Conservation (phyloP, 2,329 filamentous ascomycete genomes). For the Monilinia vaccinii-corymbosi region DNA sequence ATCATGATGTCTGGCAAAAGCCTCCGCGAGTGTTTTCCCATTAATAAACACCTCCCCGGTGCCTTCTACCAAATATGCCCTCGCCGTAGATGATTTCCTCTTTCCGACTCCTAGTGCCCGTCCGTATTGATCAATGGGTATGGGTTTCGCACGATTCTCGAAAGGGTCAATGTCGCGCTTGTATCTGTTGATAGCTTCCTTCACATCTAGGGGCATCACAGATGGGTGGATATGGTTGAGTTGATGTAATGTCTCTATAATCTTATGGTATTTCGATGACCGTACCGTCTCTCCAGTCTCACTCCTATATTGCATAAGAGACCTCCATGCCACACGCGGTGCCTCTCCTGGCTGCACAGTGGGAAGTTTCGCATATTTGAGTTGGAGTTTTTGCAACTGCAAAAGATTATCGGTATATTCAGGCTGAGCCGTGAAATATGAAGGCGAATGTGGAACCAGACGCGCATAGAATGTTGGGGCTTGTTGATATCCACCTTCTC, state of each 20-base stretch:
- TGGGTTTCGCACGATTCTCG: slow-evolving; percentile 52
- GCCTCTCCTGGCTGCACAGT: slow-evolving; percentile 54
- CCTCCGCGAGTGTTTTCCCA: slow-evolving; percentile 71
- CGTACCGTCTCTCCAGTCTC: slow-evolving; percentile 64
- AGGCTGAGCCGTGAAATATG: slow-evolving; percentile 88
- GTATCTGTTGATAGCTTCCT: slow-evolving; percentile 56
- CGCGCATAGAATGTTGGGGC: slow-evolving; percentile 45
- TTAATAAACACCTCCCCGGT: slow-evolving; percentile 87
- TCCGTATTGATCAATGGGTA: slow-evolving; percentile 65
- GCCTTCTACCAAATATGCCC: slow-evolving; percentile 84
- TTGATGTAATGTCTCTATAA: slow-evolving; percentile 66
- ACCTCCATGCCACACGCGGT: slow-evolving; percentile 72
- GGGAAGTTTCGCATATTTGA: slow-evolving; percentile 66
- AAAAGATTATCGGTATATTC: slow-evolving; percentile 81
- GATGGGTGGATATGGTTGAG: slow-evolving; percentile 79
- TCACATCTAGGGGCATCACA: slow-evolving; percentile 63
- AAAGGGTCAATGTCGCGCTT: slow-evolving; percentile 66
- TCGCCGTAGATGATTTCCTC: slow-evolving; percentile 79
- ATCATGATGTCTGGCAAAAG: slow-evolving; percentile 84
- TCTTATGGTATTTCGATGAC: slow-evolving; percentile 67
- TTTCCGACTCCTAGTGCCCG: slow-evolving; percentile 72
- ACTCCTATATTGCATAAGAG: slow-evolving; percentile 64
- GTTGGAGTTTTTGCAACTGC: slow-evolving; percentile 59
- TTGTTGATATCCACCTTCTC: slow-evolving; percentile 20
- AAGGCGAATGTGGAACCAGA: slow-evolving; percentile 72